These are phyloP conservation scores for Hyphopichia burtonii DNA, from an alignment of 1,139 yeast genomes.

Conservation along the genomic window DNA sequence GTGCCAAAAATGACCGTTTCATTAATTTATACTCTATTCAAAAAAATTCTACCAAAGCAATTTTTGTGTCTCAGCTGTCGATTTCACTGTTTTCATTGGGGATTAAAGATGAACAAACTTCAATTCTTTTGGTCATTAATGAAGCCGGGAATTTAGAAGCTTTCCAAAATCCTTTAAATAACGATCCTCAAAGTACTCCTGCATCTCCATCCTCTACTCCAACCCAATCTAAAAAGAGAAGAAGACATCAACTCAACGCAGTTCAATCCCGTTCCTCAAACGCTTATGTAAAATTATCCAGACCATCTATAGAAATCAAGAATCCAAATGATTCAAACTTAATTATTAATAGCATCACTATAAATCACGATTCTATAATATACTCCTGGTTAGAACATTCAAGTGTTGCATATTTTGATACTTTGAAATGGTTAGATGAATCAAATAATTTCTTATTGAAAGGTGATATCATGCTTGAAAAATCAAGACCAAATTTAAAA, in stretches of 20 bases:
- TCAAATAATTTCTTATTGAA: slow-evolving; percentile 20
- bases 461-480: slow-evolving; percentile 30
- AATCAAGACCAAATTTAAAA: slow-evolving; percentile 37
- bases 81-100: slow-evolving; percentile 46
- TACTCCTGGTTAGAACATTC: slow-evolving; percentile 76
- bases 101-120: slow-evolving; percentile 30
- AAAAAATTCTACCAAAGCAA: slow-evolving; percentile 41
- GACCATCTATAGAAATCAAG: slow-evolving; percentile 42
- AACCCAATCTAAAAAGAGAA: slow-evolving; percentile 31
- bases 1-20: slow-evolving; percentile 77
- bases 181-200: slow-evolving; percentile 18
- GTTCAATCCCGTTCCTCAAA: slow-evolving; percentile 51
- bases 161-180: slow-evolving; percentile 52
- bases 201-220: slow-evolving; percentile 11
- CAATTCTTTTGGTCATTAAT: slow-evolving; percentile 55
- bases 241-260: slow-evolving; percentile 28
- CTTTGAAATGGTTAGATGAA: slow-evolving; percentile 52
- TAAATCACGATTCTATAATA: slow-evolving; percentile 40
- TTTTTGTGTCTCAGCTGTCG: slow-evolving; percentile 67
- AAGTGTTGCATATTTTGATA: slow-evolving; percentile 62
- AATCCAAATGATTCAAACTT: slow-evolving; percentile 36
- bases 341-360: slow-evolving; percentile 37
- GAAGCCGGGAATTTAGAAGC: slow-evolving; percentile 71
- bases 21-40: slow-evolving; percentile 63
- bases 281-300: slow-evolving; percentile 39